Percentiles rank a stretch among this genome's conserved stretches.
Conservation (phyloP, 2,329 filamentous ascomycete genomes). For the Tolypocladium inflatum region DNA sequence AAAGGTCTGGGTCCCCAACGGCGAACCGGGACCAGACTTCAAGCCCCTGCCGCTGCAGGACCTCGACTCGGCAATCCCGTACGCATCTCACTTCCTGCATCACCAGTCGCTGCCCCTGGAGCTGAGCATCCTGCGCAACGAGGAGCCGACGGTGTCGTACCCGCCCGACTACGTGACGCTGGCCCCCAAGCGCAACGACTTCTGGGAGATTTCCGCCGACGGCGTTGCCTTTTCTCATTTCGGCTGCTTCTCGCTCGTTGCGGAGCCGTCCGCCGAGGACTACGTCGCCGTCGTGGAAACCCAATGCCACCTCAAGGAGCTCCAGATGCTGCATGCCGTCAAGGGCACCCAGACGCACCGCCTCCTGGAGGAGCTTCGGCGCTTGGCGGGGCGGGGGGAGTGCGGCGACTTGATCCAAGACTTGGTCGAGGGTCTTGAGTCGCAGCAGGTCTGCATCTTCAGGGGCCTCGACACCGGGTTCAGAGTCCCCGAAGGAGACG, state of each 20-base stretch:
- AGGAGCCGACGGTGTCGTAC: constrained; percentile 5
- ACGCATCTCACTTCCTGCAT: not conserved
- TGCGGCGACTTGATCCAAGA: constrained; percentile 13
- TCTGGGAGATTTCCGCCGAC: constrained; percentile 20
- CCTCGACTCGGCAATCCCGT: not conserved
- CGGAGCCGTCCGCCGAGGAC: constrained; percentile 16
- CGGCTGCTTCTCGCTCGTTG: constrained; percentile 21
- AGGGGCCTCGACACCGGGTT: constrained; percentile 27
- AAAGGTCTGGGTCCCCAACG: constrained; percentile 2
- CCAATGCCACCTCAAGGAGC: constrained; percentile 19
- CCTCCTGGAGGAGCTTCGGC: constrained; percentile 12
- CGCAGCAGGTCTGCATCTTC: constrained; percentile 15
- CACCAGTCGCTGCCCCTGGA: constrained; percentile 6
- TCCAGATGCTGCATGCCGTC: constrained; percentile 20
- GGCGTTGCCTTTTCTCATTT: constrained; percentile 14
- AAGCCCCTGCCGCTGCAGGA: not conserved
- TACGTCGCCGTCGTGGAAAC: constrained; percentile 18
- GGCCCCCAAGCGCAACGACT: constrained; percentile 15
- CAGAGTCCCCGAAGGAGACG: constrained; percentile 16
- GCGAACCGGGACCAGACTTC: not conserved
- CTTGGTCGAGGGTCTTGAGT: constrained; percentile 17
- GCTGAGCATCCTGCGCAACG: constrained; percentile 8
- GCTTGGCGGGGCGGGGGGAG: constrained; percentile 8
- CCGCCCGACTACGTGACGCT: constrained; percentile 13
- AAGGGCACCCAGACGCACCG: constrained; percentile 16